phyloP scores from a whole-genome alignment of 2,329 filamentous ascomycete genomes.

The Thelonectria rubi region DNA sequence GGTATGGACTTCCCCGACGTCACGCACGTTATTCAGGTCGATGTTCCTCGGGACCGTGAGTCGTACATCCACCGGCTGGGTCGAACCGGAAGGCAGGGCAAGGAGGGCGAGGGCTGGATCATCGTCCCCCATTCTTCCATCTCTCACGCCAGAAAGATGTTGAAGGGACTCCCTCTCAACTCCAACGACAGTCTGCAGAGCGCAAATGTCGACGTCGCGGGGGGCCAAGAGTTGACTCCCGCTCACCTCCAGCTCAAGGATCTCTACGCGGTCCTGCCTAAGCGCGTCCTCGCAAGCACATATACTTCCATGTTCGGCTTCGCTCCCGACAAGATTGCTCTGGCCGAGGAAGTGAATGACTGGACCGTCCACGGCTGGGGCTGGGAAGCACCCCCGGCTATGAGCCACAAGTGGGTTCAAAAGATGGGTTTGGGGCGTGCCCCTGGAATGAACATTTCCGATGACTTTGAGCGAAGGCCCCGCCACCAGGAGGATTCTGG shows the following conservation, averaged over 20 bases:
- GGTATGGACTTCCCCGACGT: conserved; percentile 87
- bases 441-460: conserved; percentile 48
- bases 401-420: conserved; percentile 30
- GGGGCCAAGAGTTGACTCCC: conserved; percentile 54
- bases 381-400: conserved; percentile 56
- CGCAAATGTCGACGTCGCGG: conserved; percentile 62
- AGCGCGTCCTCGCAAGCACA: conserved; percentile 46
- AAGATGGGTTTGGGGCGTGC: conserved; percentile 44
- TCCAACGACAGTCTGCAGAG: conserved; percentile 61
- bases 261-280: conserved; percentile 54
- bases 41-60: conserved; percentile 70
- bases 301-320: conserved; percentile 68
- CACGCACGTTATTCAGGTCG: conserved; percentile 80
- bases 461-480: conserved; percentile 7
- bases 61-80: conserved; percentile 82
- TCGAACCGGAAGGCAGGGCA: conserved; percentile 78
- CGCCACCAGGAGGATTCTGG: conserved; percentile 16
- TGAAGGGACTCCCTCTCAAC: conserved; percentile 69
- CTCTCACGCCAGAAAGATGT: conserved; percentile 55
- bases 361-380: conserved; percentile 63
- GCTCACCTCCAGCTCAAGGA: conserved; percentile 55
- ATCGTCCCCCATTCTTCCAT: conserved; percentile 67
- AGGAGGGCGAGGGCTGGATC: conserved; percentile 76
- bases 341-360: conserved; percentile 63
- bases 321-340: conserved; percentile 51